Percentiles rank a stretch among this genome's conserved stretches.
Evolutionary conservation across 2,329 filamentous ascomycete genomes (phyloP).

Genomic region (Beauveria varroae): DNA sequence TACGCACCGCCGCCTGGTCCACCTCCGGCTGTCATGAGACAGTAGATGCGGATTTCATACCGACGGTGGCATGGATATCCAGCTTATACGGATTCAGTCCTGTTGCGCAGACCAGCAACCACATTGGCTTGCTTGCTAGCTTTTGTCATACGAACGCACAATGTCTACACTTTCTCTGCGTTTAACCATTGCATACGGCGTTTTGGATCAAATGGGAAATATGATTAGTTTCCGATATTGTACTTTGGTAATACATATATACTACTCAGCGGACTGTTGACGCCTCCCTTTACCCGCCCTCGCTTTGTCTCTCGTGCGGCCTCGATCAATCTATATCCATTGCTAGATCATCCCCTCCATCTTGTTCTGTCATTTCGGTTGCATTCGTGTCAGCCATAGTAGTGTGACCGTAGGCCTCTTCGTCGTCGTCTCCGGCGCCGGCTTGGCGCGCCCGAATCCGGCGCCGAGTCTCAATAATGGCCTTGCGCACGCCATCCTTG

Average conservation of each 20-base stretch:
- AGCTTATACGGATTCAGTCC: neutral
- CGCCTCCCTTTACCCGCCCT: neutral
- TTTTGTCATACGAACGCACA: neutral
- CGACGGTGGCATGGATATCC: neutral
- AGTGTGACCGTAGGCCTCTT: constrained; percentile 14
- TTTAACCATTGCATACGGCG: constrained; percentile 7
- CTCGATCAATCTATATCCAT: constrained; percentile 55
- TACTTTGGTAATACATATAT: neutral
- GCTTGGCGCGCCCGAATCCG: constrained; percentile 53
- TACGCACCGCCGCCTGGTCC: constrained; percentile 41
- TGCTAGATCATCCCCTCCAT: constrained; percentile 46
- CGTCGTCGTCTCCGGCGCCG: constrained; percentile 25
- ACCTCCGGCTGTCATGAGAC: constrained; percentile 28
- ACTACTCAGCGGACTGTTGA: neutral
- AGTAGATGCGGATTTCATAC: neutral
- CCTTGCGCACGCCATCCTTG: constrained; percentile 70
- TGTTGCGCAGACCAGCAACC: neutral
- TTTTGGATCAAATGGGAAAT: neutral
- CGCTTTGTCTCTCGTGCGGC: neutral
- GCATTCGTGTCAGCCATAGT: neutral
- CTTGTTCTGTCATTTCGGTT: constrained; percentile 9
- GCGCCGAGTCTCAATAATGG: constrained; percentile 71
- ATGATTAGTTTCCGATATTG: neutral
- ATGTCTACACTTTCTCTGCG: neutral
- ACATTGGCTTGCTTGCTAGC: neutral